Evolutionary conservation across 768 basidiomycete species (phyloP).

Genomic region (Dendrothele bispora): DNA sequence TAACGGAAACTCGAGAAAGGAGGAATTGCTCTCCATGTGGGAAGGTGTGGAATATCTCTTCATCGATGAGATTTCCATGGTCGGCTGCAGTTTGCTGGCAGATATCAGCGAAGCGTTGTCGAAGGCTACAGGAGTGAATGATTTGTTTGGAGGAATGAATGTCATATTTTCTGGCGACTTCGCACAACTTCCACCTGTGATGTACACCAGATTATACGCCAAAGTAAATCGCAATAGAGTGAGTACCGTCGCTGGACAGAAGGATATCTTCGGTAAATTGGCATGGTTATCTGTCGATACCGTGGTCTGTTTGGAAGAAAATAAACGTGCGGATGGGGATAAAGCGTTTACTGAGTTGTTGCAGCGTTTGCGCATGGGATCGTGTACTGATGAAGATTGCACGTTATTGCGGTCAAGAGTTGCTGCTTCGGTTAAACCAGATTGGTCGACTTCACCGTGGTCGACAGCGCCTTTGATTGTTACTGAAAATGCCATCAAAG

Average conservation of each 20-base stretch:
- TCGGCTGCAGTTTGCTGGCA: slow-evolving; percentile 11
- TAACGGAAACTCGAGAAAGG: too few species aligned
- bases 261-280: slow-evolving; percentile 14
- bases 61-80: too few species aligned
- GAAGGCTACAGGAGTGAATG: slow-evolving; percentile 16
- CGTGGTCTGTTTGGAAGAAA: too few species aligned
- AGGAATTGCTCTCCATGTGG: too few species aligned
- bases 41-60: too few species aligned
- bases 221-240: not conserved
- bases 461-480: slow-evolving; percentile 19
- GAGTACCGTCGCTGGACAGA: not conserved
- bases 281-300: too few species aligned
- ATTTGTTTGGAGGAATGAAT: slow-evolving; percentile 14
- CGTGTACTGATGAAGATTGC: slow-evolving; percentile 16
- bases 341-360: slow-evolving; percentile 2
- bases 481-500: slow-evolving; percentile 21
- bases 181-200: slow-evolving; percentile 20
- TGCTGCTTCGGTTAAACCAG: not conserved
- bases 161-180: too few species aligned
- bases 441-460: slow-evolving; percentile 7
- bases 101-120: too few species aligned
- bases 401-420: slow-evolving; percentile 11
- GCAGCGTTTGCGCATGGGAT: slow-evolving; percentile 5
- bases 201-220: slow-evolving; percentile 12
- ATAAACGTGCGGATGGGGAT: too few species aligned